Evolutionary conservation across 73 alveolate species (phyloP).

Genomic region (Durusdinium trenchii): DNA sequence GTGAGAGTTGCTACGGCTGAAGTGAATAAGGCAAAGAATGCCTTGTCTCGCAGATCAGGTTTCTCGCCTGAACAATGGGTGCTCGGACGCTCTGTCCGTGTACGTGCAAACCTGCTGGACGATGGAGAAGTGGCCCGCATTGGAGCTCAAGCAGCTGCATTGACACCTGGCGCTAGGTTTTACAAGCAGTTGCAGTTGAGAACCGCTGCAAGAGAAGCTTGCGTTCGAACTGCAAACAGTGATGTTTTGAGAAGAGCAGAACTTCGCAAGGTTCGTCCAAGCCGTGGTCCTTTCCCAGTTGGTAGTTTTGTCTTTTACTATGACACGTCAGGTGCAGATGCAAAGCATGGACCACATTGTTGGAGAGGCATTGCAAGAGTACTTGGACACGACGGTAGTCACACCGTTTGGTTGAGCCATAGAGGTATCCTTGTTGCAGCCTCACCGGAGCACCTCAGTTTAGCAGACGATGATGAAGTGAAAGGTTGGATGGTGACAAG

Average conservation of each 20-base stretch:
- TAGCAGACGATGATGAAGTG: constrained; percentile 26
- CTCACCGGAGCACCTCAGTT: neutral
- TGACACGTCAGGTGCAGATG: neutral
- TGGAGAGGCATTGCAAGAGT: constrained; percentile 28
- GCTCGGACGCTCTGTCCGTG: neutral
- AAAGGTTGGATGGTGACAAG: neutral
- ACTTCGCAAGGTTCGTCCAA: neutral
- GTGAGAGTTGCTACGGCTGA: no score
- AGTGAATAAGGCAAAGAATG: neutral
- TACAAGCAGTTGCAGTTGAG: neutral
- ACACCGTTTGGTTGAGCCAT: constrained; percentile 13
- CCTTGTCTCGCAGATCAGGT: neutral
- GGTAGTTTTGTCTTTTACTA: constrained; percentile 49
- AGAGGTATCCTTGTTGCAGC: constrained; percentile 28
- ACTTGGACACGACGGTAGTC: neutral
- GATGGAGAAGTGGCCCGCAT: constrained; percentile 24
- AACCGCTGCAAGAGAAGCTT: constrained; percentile 26
- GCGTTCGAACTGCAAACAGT: neutral
- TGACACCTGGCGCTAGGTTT: neutral
- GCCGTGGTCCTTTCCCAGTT: neutral
- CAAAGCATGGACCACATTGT: no score
- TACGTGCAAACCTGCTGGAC: neutral
- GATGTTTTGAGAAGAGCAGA: constrained; percentile 29
- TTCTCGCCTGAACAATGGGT: constrained; percentile 43
- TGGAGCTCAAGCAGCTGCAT: constrained; percentile 31